Conservation (phyloP, 192 early-diverging fungal genomes). For the Obelidium mucronatum region DNA sequence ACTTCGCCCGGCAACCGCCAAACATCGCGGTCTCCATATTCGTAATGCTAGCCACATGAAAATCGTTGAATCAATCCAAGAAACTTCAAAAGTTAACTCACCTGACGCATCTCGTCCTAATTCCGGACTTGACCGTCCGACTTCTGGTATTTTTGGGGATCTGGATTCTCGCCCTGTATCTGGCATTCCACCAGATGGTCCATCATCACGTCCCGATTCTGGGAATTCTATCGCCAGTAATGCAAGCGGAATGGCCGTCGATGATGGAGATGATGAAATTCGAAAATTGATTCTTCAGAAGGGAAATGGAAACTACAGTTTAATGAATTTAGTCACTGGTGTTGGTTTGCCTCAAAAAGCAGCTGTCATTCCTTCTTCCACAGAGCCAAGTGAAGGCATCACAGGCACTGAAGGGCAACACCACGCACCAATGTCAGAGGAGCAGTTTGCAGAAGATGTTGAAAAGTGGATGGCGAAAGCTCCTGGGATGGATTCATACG, state of each 20-base stretch:
- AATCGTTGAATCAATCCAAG: slow-evolving; percentile 13
- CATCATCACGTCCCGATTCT: background rate
- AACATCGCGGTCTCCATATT: background rate
- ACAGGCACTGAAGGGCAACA: background rate
- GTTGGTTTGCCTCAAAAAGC: background rate
- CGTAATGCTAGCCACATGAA: slow-evolving; percentile 5
- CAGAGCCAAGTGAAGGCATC: background rate
- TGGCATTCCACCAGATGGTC: background rate
- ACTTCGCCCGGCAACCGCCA: slow-evolving; percentile 19
- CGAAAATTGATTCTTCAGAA: slow-evolving; percentile 28
- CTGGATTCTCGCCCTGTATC: slow-evolving; percentile 7
- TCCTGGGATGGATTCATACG: slow-evolving; percentile 25
- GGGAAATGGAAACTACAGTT: slow-evolving; percentile 31
- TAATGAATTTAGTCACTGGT: slow-evolving; percentile 31
- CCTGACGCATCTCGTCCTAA: slow-evolving; percentile 14
- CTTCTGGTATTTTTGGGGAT: slow-evolving; percentile 10
- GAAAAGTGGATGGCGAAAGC: slow-evolving; percentile 55
- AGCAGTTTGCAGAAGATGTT: slow-evolving; percentile 40
- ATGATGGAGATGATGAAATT: slow-evolving; percentile 26
- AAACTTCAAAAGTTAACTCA: slow-evolving; percentile 9
- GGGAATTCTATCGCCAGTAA: background rate
- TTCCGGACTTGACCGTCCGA: slow-evolving; percentile 1
- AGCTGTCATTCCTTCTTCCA: background rate
- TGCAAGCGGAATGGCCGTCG: background rate
- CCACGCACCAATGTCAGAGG: slow-evolving; percentile 27